Conservation (phyloP, 1,284 basidiomycete species). For the Tausonia pullulans region DNA sequence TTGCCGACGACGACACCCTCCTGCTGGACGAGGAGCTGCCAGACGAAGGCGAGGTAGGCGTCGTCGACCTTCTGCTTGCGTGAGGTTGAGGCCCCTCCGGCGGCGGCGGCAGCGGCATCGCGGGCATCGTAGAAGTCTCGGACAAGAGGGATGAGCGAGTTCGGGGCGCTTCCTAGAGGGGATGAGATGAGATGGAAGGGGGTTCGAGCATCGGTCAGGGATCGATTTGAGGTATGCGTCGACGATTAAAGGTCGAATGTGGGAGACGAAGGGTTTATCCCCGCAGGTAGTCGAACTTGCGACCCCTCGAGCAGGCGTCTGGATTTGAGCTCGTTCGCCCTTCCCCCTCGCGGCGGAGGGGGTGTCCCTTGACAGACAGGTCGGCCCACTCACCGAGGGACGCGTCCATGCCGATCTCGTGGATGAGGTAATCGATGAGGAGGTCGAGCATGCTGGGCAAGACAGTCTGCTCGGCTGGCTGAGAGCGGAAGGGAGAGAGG, state of each 20-base stretch:
- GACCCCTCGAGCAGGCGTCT: neutral
- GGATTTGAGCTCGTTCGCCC: neutral
- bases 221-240: neutral
- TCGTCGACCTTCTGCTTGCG: constrained; percentile 1
- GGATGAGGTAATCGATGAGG: constrained; percentile 1
- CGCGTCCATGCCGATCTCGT: constrained; percentile 9
- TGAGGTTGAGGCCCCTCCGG: neutral
- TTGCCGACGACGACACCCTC: constrained; percentile 4
- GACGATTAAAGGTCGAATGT: neutral
- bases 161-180: neutral
- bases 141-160: constrained; percentile 2
- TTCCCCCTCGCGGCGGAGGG: neutral
- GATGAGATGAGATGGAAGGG: neutral
- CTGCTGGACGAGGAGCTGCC: constrained; percentile 5
- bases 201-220: neutral
- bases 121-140: neutral
- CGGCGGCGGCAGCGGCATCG: neutral
- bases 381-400: neutral
- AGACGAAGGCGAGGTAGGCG: constrained; percentile 4
- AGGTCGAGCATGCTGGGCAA: neutral
- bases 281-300: no score
- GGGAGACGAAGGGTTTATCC: neutral
- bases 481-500: neutral
- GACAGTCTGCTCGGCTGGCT: neutral
- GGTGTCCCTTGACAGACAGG: neutral